Conservation (phyloP, 805 yeast genomes). For the Spathaspora girioi region DNA sequence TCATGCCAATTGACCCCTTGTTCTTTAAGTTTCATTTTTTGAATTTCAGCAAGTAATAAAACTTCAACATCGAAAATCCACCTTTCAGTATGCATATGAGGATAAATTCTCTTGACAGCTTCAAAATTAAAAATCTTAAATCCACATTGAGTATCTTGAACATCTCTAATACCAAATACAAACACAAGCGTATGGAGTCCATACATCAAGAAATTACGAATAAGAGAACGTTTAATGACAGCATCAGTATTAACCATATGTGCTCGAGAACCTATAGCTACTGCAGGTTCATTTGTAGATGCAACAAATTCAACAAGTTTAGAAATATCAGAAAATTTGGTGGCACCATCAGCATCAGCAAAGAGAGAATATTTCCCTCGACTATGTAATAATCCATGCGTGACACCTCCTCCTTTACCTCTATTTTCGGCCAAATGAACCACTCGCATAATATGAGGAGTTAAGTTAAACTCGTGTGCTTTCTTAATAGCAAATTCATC, state of each 20-base stretch:
- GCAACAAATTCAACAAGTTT: conserved; percentile 46
- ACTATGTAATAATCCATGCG: conserved; percentile 79
- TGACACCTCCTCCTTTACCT: conserved; percentile 89
- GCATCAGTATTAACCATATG: conserved; percentile 96
- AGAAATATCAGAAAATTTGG: conserved; percentile 66
- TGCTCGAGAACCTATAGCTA: conserved; percentile 91
- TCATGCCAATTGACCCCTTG: conserved; percentile 95
- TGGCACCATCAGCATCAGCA: conserved; percentile 98
- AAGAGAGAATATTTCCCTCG: conserved; percentile 75
- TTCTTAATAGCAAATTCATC: conserved; percentile 65
- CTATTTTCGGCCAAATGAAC: conserved; percentile 70
- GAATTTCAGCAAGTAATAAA: conserved; percentile 72
- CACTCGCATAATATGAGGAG: conserved; percentile 64
- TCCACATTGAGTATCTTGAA: conserved; percentile 96
- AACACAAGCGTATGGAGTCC: conserved; percentile 83
- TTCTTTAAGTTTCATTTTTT: conserved; percentile 65
- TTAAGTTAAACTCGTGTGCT: conserved; percentile 44
- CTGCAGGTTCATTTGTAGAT: conserved; percentile 39
- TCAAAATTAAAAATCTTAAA: conserved; percentile 82
- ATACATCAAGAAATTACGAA: conserved; percentile 90
- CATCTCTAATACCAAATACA: conserved; percentile 81
- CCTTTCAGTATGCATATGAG: conserved; percentile 91
- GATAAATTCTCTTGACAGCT: conserved; percentile 67
- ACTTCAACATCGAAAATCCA: conserved; percentile 99
- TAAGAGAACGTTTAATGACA: conserved; percentile 86